Evolutionary conservation across 2,329 filamentous ascomycete genomes (phyloP).

Genomic region (Venturia asperata): DNA sequence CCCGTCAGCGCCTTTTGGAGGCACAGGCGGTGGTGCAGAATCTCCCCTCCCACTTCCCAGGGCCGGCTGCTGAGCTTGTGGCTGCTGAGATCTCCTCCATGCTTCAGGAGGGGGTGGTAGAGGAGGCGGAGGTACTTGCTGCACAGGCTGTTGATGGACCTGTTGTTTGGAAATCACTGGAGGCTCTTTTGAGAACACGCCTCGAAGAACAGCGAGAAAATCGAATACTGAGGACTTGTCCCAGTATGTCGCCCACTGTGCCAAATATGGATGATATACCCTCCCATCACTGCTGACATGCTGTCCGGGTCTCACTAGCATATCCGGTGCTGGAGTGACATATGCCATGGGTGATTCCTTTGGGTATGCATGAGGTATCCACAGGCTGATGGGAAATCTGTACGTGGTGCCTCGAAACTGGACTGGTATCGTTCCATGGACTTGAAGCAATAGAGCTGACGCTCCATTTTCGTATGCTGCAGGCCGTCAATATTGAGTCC

Average conservation of each 20-base stretch:
- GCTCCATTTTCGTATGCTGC: conserved; percentile 81
- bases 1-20: conserved; percentile 20
- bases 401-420: conserved; percentile 83
- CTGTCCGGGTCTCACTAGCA: conserved; percentile 85
- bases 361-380: conserved; percentile 88
- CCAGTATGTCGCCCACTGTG: conserved; percentile 82
- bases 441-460: conserved; percentile 77
- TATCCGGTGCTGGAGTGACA: conserved; percentile 78
- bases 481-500: neutral
- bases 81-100: conserved; percentile 30
- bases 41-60: neutral
- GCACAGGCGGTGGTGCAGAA: conserved; percentile 29
- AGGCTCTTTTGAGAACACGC: conserved; percentile 90
- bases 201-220: conserved; percentile 72
- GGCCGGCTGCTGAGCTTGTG: conserved; percentile 21
- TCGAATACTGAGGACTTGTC: conserved; percentile 83
- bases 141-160: conserved; percentile 28
- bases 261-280: conserved; percentile 92
- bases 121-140: conserved; percentile 53
- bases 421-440: conserved; percentile 86
- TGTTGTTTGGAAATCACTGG: conserved; percentile 69
- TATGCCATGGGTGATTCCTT: conserved; percentile 79
- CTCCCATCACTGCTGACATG: conserved; percentile 90
- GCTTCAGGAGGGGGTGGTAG: conserved; percentile 65
- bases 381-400: conserved; percentile 84